A percentile compares a stretch with the other conserved stretches of the same genome.
Evolutionary conservation across 106 monocot genomes (phyloP).

Genomic region (Platanthera zijinensis): DNA sequence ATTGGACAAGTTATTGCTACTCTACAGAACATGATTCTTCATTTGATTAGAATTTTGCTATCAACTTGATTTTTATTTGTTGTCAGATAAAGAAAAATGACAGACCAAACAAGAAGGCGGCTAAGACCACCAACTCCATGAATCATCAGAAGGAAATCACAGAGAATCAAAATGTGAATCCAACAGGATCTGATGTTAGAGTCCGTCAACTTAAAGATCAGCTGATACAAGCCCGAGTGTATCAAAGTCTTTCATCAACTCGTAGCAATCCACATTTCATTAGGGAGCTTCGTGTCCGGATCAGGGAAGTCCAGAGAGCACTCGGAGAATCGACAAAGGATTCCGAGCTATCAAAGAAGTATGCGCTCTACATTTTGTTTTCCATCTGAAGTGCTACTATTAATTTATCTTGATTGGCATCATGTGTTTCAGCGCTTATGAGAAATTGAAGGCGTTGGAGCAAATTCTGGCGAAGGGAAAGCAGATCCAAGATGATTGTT

Average conservation of each 20-base stretch:
- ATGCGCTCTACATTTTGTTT: not conserved
- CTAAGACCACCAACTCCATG: constrained; percentile 8
- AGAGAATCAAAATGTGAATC: constrained; percentile 6
- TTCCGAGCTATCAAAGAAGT: constrained; percentile 75
- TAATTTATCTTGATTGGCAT: not conserved
- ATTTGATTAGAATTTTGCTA: not conserved
- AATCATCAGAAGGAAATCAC: constrained; percentile 1
- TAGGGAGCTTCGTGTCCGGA: constrained; percentile 55
- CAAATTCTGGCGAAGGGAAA: constrained; percentile 49
- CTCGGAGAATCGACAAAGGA: constrained; percentile 88
- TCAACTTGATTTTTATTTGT: not conserved
- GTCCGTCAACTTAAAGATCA: constrained; percentile 74
- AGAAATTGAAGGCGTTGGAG: constrained; percentile 65
- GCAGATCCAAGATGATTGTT: constrained; percentile 68
- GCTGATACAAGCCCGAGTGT: constrained; percentile 68
- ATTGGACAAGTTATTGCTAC: not conserved
- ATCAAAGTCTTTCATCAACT: constrained; percentile 51
- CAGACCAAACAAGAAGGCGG: constrained; percentile 11
- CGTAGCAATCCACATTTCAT: constrained; percentile 58
- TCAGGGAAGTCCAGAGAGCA: constrained; percentile 64
- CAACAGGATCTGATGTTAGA: constrained; percentile 44
- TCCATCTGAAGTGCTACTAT: not conserved
- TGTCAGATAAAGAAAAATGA: constrained; percentile 6
- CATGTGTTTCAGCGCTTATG: constrained; percentile 39
- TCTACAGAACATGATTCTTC: not conserved